Base-by-base conservation (phyloP, 2,329 filamentous ascomycete genomes). In the Fusarium udum region DNA sequence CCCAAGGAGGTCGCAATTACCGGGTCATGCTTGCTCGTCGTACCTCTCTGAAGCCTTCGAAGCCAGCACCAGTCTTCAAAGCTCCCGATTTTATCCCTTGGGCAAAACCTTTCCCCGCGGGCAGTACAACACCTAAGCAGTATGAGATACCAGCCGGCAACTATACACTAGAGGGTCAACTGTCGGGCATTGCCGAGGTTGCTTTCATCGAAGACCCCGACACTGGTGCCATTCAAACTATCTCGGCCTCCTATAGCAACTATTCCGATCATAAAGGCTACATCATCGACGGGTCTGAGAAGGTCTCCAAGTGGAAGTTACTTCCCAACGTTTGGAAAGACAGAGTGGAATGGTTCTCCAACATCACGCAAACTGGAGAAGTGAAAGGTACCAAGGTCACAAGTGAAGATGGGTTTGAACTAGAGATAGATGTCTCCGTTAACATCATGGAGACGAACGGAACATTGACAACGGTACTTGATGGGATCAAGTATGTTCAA, bases 21-120 rank as follows among this genome's bases (percentile, higher is more conserved):
- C 82, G 84, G 13, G 57, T 85, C 4, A 85, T 86, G 82, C 40
- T 87, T 14, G 85, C 85, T 1, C 73, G 69, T 16, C 78, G 84
- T 7, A 81, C 8, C 42, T 78, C 46, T 81, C 82, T 13, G 52
- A 75, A 13, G 39, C 76, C 22, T 15, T 55, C 40, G 32, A 83
- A 80, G 43, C 70, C 73, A 10, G 77, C 80, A 20, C 31, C 4
- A 1, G 45, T 58, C 18, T 64, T 57, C 12, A n/a, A 43, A 16
- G 46, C 37, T 20, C 58, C 58, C 36, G 18, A 43, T 5, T 53
- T 61, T n/a, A 42, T 61, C n/a, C 58, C 58, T n/a, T 61, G 58
- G 58, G 58, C 46, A 6, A 42, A 36, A 4, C 31, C 58, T 2
- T 61, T 61, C n/a, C 58, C 58, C 10, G 45, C 58, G 34, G 58